Base-by-base conservation (phyloP, 2,329 filamentous ascomycete species). In the Hymenotorrendiella dingleyae region DNA sequence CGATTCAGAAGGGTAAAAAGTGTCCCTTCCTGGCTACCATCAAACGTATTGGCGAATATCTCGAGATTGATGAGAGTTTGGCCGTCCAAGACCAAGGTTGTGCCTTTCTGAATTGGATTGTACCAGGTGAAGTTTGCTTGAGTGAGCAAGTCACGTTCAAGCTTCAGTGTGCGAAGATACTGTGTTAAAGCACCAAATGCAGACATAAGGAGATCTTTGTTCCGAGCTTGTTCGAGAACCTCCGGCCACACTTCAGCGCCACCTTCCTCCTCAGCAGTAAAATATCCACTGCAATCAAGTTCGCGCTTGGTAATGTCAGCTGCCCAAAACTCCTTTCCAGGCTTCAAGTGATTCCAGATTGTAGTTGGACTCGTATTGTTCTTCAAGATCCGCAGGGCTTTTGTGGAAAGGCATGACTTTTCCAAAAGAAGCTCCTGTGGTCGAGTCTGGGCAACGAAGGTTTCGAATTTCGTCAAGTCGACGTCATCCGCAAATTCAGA, bases 61-160 rank as follows among this genome's bases (percentile, higher is more conserved):
- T 98, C 93, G n/a, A 98, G 80, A 58, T 98, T 98, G 70, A 94
- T 94, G 54, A 98, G 72, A 17, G 90, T 97, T 62, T 98, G 93
- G 1, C 93, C 93, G 56, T 98, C 93, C 1, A 98, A 74, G 8
- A 98, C 84, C 33, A 98, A 70, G 22, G 87, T 97, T 10, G 89
- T 88, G 1, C 81, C 75, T 60, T 96, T 94, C 58, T 80, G 78
- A 39, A 98, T 97, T 0, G 93, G 93, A 60, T 85, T 89, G 63
- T 98, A 98, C 74, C 81, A 84, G 40, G 81, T 78, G 60, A 98
- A 96, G 61, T 94, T 95, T 50, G 86, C 84, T 54, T 96, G 85
- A 0, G 88, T 94, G 30, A 98, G 72, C 6, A 97, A 70, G 43
- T 86, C 87, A 14, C 82, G 78, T 61, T 98, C 93, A 19, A 97